Percentiles rank a stretch among this genome's conserved stretches.
These are phyloP conservation scores for Colletotrichum filicis DNA, from an alignment of 2,329 filamentous ascomycete genomes.

Conservation along the genomic window DNA sequence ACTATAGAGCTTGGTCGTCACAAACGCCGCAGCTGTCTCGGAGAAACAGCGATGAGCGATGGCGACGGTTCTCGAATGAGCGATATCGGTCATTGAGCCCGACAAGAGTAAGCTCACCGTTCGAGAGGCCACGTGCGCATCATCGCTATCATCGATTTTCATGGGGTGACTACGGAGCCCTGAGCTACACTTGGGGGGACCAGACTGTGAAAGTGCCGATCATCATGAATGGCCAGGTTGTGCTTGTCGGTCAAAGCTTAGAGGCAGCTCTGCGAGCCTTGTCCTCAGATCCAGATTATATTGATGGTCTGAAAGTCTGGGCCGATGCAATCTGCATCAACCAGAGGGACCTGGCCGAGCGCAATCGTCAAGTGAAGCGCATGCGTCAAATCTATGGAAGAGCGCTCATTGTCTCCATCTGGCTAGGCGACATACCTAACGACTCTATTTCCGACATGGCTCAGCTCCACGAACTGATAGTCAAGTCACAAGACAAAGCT, in stretches of 20 bases:
- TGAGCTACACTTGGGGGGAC: conserved; percentile 26
- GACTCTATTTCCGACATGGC: conserved; percentile 21
- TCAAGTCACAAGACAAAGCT: not conserved
- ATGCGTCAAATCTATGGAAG: conserved; percentile 34
- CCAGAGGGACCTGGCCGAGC: conserved; percentile 34
- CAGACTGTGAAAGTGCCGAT: conserved; percentile 10
- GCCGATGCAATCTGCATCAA: conserved; percentile 39
- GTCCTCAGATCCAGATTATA: conserved; percentile 16
- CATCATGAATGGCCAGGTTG: conserved; percentile 10
- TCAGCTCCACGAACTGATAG: conserved; percentile 7
- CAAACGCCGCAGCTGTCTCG: not conserved
- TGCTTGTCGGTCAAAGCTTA: conserved; percentile 17
- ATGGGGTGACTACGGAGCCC: conserved; percentile 26
- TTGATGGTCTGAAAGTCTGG: conserved; percentile 31
- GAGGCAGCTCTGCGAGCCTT: conserved; percentile 21
- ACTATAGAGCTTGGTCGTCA: conserved; percentile 11
- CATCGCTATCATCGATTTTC: conserved; percentile 20
- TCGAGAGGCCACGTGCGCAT: conserved; percentile 13
- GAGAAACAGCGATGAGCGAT: conserved; percentile 20
- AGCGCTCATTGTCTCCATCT: conserved; percentile 32
- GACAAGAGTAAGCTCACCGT: conserved; percentile 7
- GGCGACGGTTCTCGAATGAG: conserved; percentile 22
- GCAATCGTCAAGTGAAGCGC: conserved; percentile 34
- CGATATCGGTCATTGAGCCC: conserved; percentile 15
- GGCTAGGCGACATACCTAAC: conserved; percentile 29